phyloP scores from a whole-genome alignment of 768 basidiomycete genomes.

The Suillus sp. region DNA sequence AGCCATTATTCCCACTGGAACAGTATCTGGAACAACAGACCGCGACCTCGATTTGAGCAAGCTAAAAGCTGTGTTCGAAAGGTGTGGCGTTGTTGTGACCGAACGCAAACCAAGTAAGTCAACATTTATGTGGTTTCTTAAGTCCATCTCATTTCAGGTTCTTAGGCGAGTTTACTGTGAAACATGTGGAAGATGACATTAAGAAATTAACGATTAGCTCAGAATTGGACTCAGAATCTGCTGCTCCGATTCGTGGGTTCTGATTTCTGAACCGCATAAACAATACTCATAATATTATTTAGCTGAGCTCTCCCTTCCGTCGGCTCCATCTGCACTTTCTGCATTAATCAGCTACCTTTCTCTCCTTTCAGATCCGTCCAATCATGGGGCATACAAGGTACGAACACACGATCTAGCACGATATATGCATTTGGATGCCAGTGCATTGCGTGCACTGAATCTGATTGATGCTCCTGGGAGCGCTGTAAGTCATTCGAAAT shows the following conservation, averaged over 20 bases:
- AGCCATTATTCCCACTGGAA: constrained; percentile 81
- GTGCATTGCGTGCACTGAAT: constrained; percentile 87
- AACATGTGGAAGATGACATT: constrained; percentile 80
- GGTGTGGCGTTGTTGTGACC: constrained; percentile 89
- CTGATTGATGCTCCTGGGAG: constrained; percentile 69
- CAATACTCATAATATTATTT: constrained; percentile 7
- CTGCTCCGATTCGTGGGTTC: neutral
- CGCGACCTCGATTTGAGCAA: constrained; percentile 89
- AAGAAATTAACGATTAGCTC: constrained; percentile 36
- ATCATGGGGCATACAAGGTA: constrained; percentile 79
- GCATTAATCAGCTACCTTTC: constrained; percentile 84
- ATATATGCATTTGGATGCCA: constrained; percentile 96
- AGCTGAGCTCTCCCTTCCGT: constrained; percentile 79
- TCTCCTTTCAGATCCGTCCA: constrained; percentile 74
- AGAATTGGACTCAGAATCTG: neutral
- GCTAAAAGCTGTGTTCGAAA: constrained; percentile 81
- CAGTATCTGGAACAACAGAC: constrained; percentile 68
- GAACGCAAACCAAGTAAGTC: constrained; percentile 82
- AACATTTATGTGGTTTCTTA: neutral
- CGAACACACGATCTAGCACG: constrained; percentile 88
- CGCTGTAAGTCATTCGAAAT: neutral
- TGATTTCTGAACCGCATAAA: neutral
- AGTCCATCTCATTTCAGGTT: neutral
- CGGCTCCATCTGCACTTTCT: constrained; percentile 77
- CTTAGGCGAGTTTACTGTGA: constrained; percentile 81